Evolutionary conservation across 352 stramenopile species (phyloP).

Genomic region (Phytophthora hibernalis): DNA sequence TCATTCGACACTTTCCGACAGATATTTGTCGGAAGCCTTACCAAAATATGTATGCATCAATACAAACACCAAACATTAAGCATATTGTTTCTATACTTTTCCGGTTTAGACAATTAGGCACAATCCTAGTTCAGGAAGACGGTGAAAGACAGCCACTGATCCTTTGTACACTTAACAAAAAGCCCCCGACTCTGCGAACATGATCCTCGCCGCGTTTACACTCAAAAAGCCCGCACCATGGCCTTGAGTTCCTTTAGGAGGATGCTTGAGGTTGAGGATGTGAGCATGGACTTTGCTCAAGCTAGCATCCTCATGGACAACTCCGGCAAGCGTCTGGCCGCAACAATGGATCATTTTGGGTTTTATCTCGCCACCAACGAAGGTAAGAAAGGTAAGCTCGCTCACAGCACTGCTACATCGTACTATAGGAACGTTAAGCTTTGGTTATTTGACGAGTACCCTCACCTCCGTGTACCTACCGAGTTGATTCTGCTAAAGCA

Average conservation of each 20-base stretch:
- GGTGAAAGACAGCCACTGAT: background rate
- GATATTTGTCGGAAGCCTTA: slow-evolving; percentile 24
- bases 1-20: slow-evolving; percentile 15
- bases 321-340: slow-evolving; percentile 4
- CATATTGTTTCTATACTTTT: slow-evolving; percentile 12
- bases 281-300: slow-evolving; percentile 5
- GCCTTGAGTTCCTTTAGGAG: slow-evolving; percentile 5
- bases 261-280: slow-evolving; percentile 5
- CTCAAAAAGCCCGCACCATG: slow-evolving; percentile 16
- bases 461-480: slow-evolving; percentile 8
- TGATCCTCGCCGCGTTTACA: slow-evolving; percentile 22
- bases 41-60: slow-evolving; percentile 18
- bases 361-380: slow-evolving; percentile 23
- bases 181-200: slow-evolving; percentile 3
- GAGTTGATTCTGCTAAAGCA: slow-evolving; percentile 18
- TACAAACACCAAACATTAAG: slow-evolving; percentile 10
- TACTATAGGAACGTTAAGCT: no score
- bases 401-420: slow-evolving; percentile 10
- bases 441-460: slow-evolving; percentile 12
- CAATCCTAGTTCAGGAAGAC: slow-evolving; percentile 3
- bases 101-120: slow-evolving; percentile 5
- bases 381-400: slow-evolving; percentile 26
- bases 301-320: slow-evolving; percentile 2
- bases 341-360: slow-evolving; percentile 12
- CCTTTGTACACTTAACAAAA: slow-evolving; percentile 3